Evolutionary conservation across 225 moss, liverwort and hornwort species (phyloP).

Genomic region (Antitrichia curtipendula): DNA sequence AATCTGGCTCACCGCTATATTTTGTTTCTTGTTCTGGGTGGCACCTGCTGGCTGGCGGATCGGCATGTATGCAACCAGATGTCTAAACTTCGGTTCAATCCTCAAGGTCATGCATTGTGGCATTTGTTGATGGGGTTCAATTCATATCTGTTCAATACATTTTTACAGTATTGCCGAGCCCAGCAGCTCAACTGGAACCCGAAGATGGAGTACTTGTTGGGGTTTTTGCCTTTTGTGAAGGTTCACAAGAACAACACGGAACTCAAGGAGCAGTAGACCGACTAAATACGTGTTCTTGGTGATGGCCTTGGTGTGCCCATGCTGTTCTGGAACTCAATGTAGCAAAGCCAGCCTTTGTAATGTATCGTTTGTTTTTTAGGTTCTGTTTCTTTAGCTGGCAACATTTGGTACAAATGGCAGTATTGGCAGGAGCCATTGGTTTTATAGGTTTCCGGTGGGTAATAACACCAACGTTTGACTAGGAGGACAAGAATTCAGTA

Average conservation of each 20-base stretch:
- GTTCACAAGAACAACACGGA: slow-evolving; percentile 27
- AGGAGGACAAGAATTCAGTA: neutral
- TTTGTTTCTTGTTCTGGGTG: slow-evolving; percentile 59
- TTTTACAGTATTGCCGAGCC: slow-evolving; percentile 93
- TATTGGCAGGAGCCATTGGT: neutral
- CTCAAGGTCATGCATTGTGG: slow-evolving; percentile 95
- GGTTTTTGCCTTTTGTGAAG: slow-evolving; percentile 68
- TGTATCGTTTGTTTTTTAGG: slow-evolving; percentile 13
- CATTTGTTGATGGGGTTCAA: slow-evolving; percentile 89
- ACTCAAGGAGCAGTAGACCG: slow-evolving; percentile 33
- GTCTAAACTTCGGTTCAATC: slow-evolving; percentile 63
- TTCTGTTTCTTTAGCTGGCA: slow-evolving; percentile 9
- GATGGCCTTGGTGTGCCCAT: neutral
- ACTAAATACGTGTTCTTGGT: neutral
- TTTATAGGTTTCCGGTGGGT: slow-evolving; percentile 9
- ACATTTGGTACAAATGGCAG: slow-evolving; percentile 6
- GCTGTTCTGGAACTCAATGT: neutral
- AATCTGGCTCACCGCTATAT: slow-evolving; percentile 76
- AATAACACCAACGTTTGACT: neutral
- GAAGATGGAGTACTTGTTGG: slow-evolving; percentile 52
- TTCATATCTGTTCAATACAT: slow-evolving; percentile 77
- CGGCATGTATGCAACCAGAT: slow-evolving; percentile 66
- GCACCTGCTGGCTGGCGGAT: slow-evolving; percentile 69
- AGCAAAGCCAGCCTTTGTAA: slow-evolving; percentile 17
- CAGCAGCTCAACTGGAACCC: slow-evolving; percentile 91